These are phyloP conservation scores for Alternaria incomplexa DNA, from an alignment of 2,329 filamentous ascomycete genomes.

Conservation along the genomic window DNA sequence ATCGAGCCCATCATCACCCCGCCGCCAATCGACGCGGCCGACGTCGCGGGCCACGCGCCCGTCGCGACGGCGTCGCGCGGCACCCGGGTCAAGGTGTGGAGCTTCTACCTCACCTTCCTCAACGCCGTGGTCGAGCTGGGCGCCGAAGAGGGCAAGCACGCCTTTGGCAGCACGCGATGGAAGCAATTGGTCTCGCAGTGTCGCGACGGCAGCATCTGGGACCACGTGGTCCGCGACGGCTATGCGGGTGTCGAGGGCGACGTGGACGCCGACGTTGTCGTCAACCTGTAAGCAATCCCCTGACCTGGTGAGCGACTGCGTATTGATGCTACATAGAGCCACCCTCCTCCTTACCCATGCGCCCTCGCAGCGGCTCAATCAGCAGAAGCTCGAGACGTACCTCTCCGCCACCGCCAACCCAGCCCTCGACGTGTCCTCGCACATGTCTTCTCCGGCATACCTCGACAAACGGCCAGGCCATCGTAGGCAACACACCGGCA, in stretches of 20 bases:
- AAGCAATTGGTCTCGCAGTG: slow-evolving; percentile 81
- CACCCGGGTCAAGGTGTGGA: slow-evolving; percentile 95
- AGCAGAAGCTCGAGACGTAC: slow-evolving; percentile 86
- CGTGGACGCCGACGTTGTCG: slow-evolving; percentile 93
- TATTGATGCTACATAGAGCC: slow-evolving; percentile 61
- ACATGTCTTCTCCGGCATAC: slow-evolving; percentile 59
- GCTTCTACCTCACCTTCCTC: slow-evolving; percentile 89
- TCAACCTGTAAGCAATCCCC: slow-evolving; percentile 71
- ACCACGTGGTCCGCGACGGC: slow-evolving; percentile 84
- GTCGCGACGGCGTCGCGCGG: slow-evolving; percentile 80
- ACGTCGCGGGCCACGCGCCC: slow-evolving; percentile 62
- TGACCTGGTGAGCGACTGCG: neutral
- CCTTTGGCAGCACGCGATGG: slow-evolving; percentile 87
- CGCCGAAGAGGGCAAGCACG: slow-evolving; percentile 84
- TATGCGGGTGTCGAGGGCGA: slow-evolving; percentile 89
- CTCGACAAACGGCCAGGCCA: slow-evolving; percentile 40
- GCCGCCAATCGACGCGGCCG: slow-evolving; percentile 43
- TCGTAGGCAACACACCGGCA: slow-evolving; percentile 60
- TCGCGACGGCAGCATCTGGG: slow-evolving; percentile 90
- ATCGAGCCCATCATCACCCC: slow-evolving; percentile 81
- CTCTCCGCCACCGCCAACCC: slow-evolving; percentile 78
- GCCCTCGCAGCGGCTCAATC: slow-evolving; percentile 80
- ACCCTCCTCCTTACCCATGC: slow-evolving; percentile 92
- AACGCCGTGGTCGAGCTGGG: slow-evolving; percentile 91
- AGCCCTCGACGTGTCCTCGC: slow-evolving; percentile 72